Evolutionary conservation across 345 rosid genomes (phyloP).

Genomic region (Rhodamnia rubescens): DNA sequence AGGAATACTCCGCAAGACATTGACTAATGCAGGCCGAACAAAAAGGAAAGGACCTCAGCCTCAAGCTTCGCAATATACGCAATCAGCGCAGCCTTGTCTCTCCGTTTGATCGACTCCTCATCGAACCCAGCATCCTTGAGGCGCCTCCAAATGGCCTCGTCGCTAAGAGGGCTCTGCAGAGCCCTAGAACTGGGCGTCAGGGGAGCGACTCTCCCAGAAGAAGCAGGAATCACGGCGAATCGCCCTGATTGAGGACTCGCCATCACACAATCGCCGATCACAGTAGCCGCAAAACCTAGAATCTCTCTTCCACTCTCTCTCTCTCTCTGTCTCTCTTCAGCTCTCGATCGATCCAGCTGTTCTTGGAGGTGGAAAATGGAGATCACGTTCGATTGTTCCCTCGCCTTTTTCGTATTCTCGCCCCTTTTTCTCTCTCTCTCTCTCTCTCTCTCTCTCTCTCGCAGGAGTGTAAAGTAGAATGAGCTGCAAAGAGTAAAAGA

Average conservation of each 20-base stretch:
- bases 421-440: not conserved
- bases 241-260: conserved; percentile 43
- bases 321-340: not conserved
- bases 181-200: conserved; percentile 57
- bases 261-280: conserved; percentile 24
- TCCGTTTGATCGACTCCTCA: conserved; percentile 65
- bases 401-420: not conserved
- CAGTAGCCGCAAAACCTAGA: not conserved
- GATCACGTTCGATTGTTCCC: not conserved
- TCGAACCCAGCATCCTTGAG: conserved; percentile 88
- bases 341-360: not conserved
- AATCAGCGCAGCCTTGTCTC: conserved; percentile 86
- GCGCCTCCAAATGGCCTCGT: conserved; percentile 64
- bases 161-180: conserved; percentile 42
- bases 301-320: not conserved
- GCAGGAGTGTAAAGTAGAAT: not conserved
- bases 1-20: not conserved
- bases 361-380: not conserved
- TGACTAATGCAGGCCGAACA: not conserved
- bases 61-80: conserved; percentile 84
- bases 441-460: not conserved
- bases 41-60: conserved; percentile 51
- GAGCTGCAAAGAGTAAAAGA: not conserved
- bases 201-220: conserved; percentile 16
- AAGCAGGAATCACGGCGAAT: conserved; percentile 29